phyloP scores from a whole-genome alignment of 441 rosid genomes.

The Syzygium malaccense region DNA sequence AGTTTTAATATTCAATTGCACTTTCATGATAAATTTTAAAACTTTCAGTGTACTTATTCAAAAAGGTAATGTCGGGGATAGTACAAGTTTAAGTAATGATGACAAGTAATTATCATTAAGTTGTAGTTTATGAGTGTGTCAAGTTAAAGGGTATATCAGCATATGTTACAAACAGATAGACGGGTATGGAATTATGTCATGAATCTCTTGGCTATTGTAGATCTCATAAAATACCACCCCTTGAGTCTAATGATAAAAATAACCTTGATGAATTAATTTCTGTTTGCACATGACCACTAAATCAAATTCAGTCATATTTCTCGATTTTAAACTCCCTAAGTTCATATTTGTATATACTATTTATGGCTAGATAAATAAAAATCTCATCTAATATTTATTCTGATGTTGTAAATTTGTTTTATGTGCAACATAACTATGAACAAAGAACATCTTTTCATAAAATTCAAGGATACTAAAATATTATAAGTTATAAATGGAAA shows the following conservation, averaged over 20 bases:
- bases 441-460: not conserved
- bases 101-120: not conserved
- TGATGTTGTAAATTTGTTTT: not conserved
- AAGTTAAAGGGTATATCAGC: not conserved
- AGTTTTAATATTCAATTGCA: too few species aligned
- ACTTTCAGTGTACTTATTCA: too few species aligned
- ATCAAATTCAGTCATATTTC: not conserved
- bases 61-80: not conserved
- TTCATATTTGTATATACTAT: not conserved
- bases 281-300: not conserved
- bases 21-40: too few species aligned
- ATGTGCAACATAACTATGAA: not conserved
- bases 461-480: not conserved
- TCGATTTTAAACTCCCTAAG: not conserved
- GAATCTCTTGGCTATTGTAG: fast-evolving
- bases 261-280: not conserved
- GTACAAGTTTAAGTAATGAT: not conserved
- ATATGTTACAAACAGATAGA: not conserved
- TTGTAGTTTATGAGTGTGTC: not conserved
- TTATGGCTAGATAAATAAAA: too few species aligned
- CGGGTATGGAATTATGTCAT: not conserved
- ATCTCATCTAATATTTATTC: not conserved
- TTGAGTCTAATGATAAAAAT: not conserved
- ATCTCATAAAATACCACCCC: not conserved
- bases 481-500: too few species aligned